phyloP scores from a whole-genome alignment of 139 green algal genomes.

The Chlamydomonas incerta region DNA sequence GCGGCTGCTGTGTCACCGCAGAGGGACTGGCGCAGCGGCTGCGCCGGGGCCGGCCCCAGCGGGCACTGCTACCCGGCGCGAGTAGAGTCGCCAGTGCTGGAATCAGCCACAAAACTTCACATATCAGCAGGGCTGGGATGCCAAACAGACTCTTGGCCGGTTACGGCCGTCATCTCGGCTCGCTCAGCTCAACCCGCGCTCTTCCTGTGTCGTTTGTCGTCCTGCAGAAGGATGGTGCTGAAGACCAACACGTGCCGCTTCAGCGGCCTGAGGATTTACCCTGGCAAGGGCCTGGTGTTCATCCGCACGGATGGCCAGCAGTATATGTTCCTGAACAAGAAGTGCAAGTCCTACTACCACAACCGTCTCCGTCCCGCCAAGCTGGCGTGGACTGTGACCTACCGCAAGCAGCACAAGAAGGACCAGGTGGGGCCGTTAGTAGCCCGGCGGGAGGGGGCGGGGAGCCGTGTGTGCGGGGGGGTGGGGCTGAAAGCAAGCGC shows the following conservation, averaged over 20 bases:
- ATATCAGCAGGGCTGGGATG: too few relatives aligned
- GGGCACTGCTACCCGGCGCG: too few relatives aligned
- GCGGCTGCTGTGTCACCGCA: too few relatives aligned
- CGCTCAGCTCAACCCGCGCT: too few relatives aligned
- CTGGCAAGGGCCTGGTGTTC: conserved; percentile 92
- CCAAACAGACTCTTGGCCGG: too few relatives aligned
- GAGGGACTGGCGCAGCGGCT: too few relatives aligned
- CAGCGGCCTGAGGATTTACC: conserved; percentile 98
- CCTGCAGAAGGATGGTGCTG: conserved; percentile 66
- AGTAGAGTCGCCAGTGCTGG: too few relatives aligned
- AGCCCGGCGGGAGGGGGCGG: not conserved
- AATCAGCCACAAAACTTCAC: too few relatives aligned
- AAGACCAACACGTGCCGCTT: conserved; percentile 98
- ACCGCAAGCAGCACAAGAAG: conserved; percentile 98
- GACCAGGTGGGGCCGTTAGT: conserved; percentile 64
- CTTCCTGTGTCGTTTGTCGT: too few relatives aligned
- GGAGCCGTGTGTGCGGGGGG: not conserved
- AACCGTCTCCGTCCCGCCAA: conserved; percentile 95
- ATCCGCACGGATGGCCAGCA: conserved; percentile 93
- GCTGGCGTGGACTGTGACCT: conserved; percentile 95
- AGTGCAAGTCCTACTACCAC: conserved; percentile 92
- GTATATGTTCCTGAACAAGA: conserved; percentile 97
- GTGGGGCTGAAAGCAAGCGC: too few relatives aligned
- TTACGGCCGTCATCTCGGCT: too few relatives aligned
- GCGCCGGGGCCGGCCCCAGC: too few relatives aligned